Evolutionary conservation across 148 eudicot genomes (phyloP).

Genomic region (Rhododendron mucronatum): DNA sequence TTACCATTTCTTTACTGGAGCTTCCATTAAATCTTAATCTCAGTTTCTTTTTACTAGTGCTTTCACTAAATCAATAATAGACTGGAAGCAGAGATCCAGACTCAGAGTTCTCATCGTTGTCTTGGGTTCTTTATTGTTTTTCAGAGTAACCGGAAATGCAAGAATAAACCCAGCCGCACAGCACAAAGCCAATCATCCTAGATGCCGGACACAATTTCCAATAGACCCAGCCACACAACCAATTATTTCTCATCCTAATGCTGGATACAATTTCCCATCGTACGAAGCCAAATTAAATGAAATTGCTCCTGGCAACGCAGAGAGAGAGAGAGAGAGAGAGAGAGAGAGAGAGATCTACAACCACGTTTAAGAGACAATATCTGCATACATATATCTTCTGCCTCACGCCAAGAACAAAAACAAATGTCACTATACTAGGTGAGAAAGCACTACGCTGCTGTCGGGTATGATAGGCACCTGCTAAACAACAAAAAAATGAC

Average conservation of each 20-base stretch:
- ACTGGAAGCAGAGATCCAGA: background rate
- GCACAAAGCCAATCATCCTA: background rate
- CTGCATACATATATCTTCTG: background rate
- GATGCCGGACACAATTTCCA: background rate
- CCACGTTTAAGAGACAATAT: background rate
- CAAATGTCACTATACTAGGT: background rate
- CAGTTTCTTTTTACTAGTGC: background rate
- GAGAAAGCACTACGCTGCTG: background rate
- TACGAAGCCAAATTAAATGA: background rate
- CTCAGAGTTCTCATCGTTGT: background rate
- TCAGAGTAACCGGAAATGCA: background rate
- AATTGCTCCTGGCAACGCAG: background rate
- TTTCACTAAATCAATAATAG: background rate
- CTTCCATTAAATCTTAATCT: background rate
- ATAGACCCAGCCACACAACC: background rate
- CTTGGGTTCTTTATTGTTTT: background rate
- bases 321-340: background rate
- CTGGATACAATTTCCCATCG: background rate
- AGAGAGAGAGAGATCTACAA: background rate
- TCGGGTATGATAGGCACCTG: background rate
- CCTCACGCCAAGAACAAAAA: conserved; percentile 7
- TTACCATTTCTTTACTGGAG: background rate
- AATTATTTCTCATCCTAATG: background rate
- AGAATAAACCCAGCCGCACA: background rate
- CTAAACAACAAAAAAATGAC: background rate